phyloP scores from a whole-genome alignment of 805 yeast genomes.

The Yarrowia phangngaensis region DNA sequence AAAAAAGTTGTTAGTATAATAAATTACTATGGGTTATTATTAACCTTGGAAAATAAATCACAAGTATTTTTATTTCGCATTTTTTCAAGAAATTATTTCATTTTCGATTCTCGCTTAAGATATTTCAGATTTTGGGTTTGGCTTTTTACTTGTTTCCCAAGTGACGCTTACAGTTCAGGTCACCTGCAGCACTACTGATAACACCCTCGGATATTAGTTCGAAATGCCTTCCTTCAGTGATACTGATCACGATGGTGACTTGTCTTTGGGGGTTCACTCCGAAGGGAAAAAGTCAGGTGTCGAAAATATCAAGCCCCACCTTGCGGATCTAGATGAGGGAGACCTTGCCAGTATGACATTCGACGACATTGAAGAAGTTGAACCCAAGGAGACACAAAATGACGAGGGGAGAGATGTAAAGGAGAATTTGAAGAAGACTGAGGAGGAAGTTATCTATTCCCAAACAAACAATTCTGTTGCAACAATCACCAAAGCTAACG shows the following conservation, averaged over 20 bases:
- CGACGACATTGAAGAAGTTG: constrained; percentile 5
- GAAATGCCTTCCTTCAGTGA: constrained; percentile 23
- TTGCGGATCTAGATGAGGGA: constrained; percentile 20
- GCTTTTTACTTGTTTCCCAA: neutral
- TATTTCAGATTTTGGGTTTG: too few relatives aligned
- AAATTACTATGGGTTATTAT: neutral
- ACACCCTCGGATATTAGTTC: too few relatives aligned
- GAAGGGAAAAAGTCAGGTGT: neutral
- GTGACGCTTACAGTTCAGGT: too few relatives aligned
- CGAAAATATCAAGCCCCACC: constrained; percentile 16
- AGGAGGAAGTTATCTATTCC: constrained; percentile 6
- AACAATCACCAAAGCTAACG: neutral
- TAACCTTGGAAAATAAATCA: too few relatives aligned
- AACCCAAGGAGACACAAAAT: neutral
- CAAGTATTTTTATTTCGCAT: too few relatives aligned
- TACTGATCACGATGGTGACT: constrained; percentile 21
- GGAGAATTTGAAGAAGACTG: neutral
- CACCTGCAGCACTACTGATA: too few relatives aligned
- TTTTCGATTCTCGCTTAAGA: too few relatives aligned
- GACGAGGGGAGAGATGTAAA: neutral
- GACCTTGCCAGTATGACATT: constrained; percentile 24
- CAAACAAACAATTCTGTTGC: constrained; percentile 6
- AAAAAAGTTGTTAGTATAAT: neutral
- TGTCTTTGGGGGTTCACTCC: constrained; percentile 6
- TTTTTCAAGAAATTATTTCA: too few relatives aligned